Percentiles rank a stretch among this genome's conserved stretches.
Evolutionary conservation across 495 filamentous ascomycete genomes (phyloP).

Genomic region (Letharia lupina): DNA sequence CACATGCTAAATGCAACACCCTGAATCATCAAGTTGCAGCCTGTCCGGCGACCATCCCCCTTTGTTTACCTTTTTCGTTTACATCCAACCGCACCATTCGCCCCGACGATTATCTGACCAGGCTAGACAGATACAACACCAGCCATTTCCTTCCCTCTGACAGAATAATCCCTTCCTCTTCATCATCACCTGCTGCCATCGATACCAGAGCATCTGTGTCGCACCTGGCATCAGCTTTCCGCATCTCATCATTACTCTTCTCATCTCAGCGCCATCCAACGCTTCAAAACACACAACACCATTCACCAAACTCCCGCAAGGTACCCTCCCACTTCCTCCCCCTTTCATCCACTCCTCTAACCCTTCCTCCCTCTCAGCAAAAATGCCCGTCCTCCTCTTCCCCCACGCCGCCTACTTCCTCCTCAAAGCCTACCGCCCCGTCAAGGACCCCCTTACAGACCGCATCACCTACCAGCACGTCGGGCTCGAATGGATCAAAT

Average conservation of each 20-base stretch:
- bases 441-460: not conserved
- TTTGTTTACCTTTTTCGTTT: not conserved
- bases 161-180: not conserved
- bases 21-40: not conserved
- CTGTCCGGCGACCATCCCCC: not conserved
- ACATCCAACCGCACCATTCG: not conserved
- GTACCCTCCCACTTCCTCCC: too few relatives aligned
- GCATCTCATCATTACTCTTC: not conserved
- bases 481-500: not conserved
- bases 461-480: not conserved
- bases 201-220: too few relatives aligned
- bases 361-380: not conserved
- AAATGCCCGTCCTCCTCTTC: not conserved
- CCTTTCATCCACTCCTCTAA: not conserved
- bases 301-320: not conserved
- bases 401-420: not conserved
- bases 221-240: not conserved
- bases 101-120: not conserved
- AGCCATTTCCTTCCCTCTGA: not conserved
- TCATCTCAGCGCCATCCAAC: not conserved
- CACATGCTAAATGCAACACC: not conserved
- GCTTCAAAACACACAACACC: not conserved
- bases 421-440: not conserved
- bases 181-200: not conserved
- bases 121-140: conserved; percentile 2